Evolutionary conservation across 1,139 yeast species (phyloP).

Genomic region (Sugiyamaella sp.): DNA sequence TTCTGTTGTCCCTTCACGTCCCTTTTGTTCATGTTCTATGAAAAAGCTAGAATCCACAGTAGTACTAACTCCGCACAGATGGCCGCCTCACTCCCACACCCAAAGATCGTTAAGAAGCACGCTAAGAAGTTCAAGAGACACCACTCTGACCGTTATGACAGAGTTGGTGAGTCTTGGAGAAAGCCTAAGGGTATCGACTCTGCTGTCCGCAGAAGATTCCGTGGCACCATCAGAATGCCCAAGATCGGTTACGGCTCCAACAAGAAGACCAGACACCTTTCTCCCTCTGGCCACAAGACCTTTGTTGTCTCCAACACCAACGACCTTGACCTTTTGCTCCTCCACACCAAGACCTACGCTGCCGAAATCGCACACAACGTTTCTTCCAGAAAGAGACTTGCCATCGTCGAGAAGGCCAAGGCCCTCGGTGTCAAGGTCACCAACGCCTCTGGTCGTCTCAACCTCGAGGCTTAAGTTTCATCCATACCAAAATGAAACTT

Average conservation of each 20-base stretch:
- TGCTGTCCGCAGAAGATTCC: constrained; percentile 99
- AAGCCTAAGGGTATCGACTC: constrained; percentile 99
- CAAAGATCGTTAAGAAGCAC: constrained; percentile 99
- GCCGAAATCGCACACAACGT: constrained; percentile 99
- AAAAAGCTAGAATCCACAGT: background rate
- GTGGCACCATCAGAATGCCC: constrained; percentile 99
- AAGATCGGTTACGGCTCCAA: constrained; percentile 99
- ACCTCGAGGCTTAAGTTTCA: constrained; percentile 80
- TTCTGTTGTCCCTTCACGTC: background rate
- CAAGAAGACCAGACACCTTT: constrained; percentile 96
- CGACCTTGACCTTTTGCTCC: constrained; percentile 92
- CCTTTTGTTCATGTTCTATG: background rate
- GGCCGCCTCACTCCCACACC: constrained; percentile 99
- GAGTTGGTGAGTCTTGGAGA: constrained; percentile 99
- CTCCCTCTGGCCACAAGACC: constrained; percentile 98
- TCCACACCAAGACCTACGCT: constrained; percentile 98
- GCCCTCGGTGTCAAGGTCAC: constrained; percentile 98
- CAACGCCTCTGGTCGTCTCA: constrained; percentile 98
- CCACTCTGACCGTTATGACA: constrained; percentile 99
- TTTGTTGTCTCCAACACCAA: constrained; percentile 89
- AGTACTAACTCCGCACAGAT: constrained; percentile 45
- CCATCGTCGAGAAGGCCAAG: constrained; percentile 95
- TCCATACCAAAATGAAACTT: constrained; percentile 9
- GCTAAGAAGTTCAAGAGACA: constrained; percentile 96
- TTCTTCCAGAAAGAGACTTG: constrained; percentile 98